Base-by-base conservation (phyloP, 345 rosid species). In the Physaria fendleri region DNA sequence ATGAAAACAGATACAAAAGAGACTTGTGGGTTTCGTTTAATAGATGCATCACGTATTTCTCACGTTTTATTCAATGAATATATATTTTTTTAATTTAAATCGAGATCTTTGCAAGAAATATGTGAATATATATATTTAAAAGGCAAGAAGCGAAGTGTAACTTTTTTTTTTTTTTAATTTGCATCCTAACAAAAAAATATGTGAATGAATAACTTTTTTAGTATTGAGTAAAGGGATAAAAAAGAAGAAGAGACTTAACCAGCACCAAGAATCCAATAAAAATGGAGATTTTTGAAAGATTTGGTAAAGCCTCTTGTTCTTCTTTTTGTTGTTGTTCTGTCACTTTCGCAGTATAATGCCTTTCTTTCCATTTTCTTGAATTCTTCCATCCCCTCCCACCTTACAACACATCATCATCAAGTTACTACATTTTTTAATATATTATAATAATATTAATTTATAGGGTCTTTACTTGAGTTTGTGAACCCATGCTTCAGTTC, bases 231-330 rank as follows among this genome's bases (percentile, higher is more conserved):
- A n/a, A n/a, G n/a, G n/a, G n/a, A n/a, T n/a, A n/a, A n/a, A n/a
- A n/a, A n/a, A n/a, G n/a, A n/a, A n/a, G n/a, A n/a, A n/a, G n/a
- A n/a, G n/a, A n/a, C 95, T 88, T 80, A 92, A 45, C 98, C 98
- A n/a, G 98, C 95, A 48, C 82, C 82, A 56, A 92, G 93, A 75
- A 92, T 84, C 98, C 98, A 92, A 60, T 76, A 88, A 9, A 92
- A 88, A 28, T 78, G 85, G 8, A 92, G 71, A 63, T 88, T 92
- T 65, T 82, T 77, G 77, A 77, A 82, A 1, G 95, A 80, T 64
- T 76, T 88, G 53, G 60, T 61, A 77, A 92, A 92, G 18, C 87
- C 98, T 79, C 63, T 82, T 23, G 89, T 85, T n/a, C 2, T 6
- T 15, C 3, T 37, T n/a, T n/a, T n/a, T n/a, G n/a, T n/a, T n/a